Base-by-base conservation (phyloP, 2,329 filamentous ascomycete species). In the Fusarium sp. region DNA sequence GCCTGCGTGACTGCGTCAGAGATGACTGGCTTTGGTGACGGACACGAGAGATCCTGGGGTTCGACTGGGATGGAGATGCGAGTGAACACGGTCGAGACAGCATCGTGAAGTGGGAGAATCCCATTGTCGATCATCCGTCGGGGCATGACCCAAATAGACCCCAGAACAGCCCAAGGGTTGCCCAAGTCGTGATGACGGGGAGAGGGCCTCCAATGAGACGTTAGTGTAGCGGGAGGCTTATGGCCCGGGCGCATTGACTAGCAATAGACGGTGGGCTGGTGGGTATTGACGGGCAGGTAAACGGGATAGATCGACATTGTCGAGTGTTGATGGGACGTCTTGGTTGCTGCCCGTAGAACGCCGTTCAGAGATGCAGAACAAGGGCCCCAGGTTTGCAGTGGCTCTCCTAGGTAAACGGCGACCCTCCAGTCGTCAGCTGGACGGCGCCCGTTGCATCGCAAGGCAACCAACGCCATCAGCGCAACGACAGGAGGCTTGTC, bases 191-290 rank as follows among this genome's bases (percentile, higher is more conserved):
- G 63, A 66, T 62, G 51, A 62, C 55, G 36, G 40, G 33, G 53
- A 57, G 59, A 58, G 33, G 57, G 38, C 40, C 67, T 72, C 76
- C 76, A 75, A 75, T 76, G 24, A 64, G 51, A 64, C 53, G 49
- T 68, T 78, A 78, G 76, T 75, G 70, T 67, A 64, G 38, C 76
- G 76, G 76, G 76, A 77, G 74, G 75, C 76, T 77, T 74, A 62
- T 70, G 61, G 62, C 71, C 72, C 64, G 63, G 66, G 62, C 63
- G 64, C 66, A 59, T 74, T 73, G 65, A 66, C 63, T 70, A 55
- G 56, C 53, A 61, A 58, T 55, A 57, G 64, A 56, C 65, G 66
- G 61, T 68, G 72, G 64, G 63, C 24, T 62, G 64, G 64, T 66
- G 67, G 66, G 63, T 65, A 66, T 38, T 49, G 38, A 40, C 40